These are phyloP conservation scores for Aphanoascus verrucosus DNA, from an alignment of 2,329 filamentous ascomycete species.

Conservation along the genomic window DNA sequence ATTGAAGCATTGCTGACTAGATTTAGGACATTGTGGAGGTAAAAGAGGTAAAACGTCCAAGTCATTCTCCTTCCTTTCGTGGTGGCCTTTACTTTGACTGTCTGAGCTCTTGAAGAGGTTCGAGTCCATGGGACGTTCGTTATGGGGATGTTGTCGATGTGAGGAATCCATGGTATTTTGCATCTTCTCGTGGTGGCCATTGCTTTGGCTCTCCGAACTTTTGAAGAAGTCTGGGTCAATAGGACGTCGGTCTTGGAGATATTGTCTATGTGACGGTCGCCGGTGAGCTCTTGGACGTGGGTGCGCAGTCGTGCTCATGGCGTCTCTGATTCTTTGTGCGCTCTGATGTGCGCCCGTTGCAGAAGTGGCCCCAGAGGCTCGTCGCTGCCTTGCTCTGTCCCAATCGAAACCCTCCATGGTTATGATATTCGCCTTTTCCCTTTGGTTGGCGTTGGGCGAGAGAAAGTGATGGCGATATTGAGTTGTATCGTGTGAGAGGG, in stretches of 20 bases:
- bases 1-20: too few relatives aligned
- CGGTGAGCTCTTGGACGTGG: neutral
- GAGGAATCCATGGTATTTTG: too few relatives aligned
- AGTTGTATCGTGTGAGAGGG: neutral
- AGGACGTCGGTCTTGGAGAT: too few relatives aligned
- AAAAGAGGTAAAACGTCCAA: too few relatives aligned
- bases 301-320: neutral
- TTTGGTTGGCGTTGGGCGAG: neutral
- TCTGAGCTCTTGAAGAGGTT: too few relatives aligned
- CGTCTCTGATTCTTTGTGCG: neutral
- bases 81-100: too few relatives aligned
- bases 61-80: too few relatives aligned
- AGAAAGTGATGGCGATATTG: neutral
- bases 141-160: too few relatives aligned
- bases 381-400: conserved; percentile 1
- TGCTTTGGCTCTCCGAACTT: neutral
- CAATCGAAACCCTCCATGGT: conserved; percentile 7
- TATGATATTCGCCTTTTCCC: neutral
- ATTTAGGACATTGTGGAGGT: too few relatives aligned
- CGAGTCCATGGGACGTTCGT: too few relatives aligned
- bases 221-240: neutral
- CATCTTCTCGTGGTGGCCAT: neutral
- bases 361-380: conserved; percentile 1
- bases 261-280: too few relatives aligned
- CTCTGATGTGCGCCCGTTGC: neutral